phyloP scores from a whole-genome alignment of 2,329 filamentous ascomycete genomes.

The Colletotrichum echinochloae region DNA sequence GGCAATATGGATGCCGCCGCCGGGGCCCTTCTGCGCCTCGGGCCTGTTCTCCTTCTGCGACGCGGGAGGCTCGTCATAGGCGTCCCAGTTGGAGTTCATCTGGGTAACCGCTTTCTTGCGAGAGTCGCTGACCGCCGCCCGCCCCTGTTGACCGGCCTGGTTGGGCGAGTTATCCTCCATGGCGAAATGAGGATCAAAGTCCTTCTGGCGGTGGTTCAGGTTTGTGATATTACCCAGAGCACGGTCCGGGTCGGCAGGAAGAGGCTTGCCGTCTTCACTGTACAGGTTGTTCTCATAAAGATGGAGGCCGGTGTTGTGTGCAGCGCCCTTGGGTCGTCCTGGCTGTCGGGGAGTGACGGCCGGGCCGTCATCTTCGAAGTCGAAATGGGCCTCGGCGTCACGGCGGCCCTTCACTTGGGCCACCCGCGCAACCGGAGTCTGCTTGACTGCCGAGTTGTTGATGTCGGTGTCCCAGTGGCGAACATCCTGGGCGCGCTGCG shows the following conservation, averaged over 20 bases:
- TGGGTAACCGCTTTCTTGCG: slow-evolving; percentile 78
- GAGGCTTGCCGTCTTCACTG: slow-evolving; percentile 64
- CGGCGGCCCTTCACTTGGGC: slow-evolving; percentile 76
- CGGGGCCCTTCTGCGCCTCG: slow-evolving; percentile 35
- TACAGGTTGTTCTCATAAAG: slow-evolving; percentile 85
- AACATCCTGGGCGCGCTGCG: slow-evolving; percentile 73
- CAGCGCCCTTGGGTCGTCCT: slow-evolving; percentile 64
- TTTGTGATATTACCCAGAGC: slow-evolving; percentile 78
- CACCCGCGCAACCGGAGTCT: slow-evolving; percentile 68
- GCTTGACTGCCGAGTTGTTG: slow-evolving; percentile 60
- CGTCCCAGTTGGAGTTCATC: slow-evolving; percentile 75
- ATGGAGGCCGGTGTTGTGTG: slow-evolving; percentile 74
- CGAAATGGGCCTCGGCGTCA: slow-evolving; percentile 85
- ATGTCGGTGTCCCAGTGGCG: slow-evolving; percentile 85
- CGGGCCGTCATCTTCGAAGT: slow-evolving; percentile 81
- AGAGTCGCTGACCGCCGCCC: slow-evolving; percentile 64
- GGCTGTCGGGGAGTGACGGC: slow-evolving; percentile 60
- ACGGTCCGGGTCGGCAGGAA: slow-evolving; percentile 51
- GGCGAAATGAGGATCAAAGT: slow-evolving; percentile 82
- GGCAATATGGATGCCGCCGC: slow-evolving; percentile 57
- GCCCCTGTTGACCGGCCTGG: slow-evolving; percentile 53
- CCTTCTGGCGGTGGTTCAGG: slow-evolving; percentile 77
- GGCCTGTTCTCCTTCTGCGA: slow-evolving; percentile 64
- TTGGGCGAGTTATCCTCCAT: slow-evolving; percentile 77
- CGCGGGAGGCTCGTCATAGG: slow-evolving; percentile 66